A percentile compares a stretch with the other conserved stretches of the same genome.
These are phyloP conservation scores for Parastagonospora nodorum DNA, from an alignment of 2,329 filamentous ascomycete species.

Conservation along the genomic window DNA sequence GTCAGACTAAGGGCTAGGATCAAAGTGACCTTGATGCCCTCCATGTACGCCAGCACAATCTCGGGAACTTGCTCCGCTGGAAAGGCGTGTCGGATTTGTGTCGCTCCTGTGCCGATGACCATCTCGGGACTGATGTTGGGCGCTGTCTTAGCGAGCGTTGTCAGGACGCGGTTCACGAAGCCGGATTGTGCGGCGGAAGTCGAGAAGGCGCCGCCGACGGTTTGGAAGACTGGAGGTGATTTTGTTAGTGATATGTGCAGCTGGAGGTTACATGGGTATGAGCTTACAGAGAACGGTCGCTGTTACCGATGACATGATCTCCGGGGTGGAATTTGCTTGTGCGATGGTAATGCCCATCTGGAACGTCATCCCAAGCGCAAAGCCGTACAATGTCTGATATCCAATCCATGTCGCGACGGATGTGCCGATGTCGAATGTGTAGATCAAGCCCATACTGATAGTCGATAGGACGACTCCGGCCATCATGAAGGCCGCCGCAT, in stretches of 20 bases:
- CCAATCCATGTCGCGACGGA: constrained; percentile 50
- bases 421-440: constrained; percentile 47
- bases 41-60: constrained; percentile 15
- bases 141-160: constrained; percentile 28
- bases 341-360: constrained; percentile 41
- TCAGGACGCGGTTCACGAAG: constrained; percentile 44
- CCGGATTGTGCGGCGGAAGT: constrained; percentile 46
- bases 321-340: constrained; percentile 39
- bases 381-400: constrained; percentile 52
- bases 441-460: constrained; percentile 50
- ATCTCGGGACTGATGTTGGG: constrained; percentile 36
- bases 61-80: constrained; percentile 3
- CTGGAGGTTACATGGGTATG: neutral
- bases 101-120: constrained; percentile 49
- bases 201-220: constrained; percentile 49
- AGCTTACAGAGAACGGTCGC: constrained; percentile 41
- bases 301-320: constrained; percentile 45
- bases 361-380: constrained; percentile 39
- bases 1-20: constrained; percentile 1
- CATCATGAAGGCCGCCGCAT: constrained; percentile 43
- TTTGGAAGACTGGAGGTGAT: constrained; percentile 40
- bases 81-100: constrained; percentile 38
- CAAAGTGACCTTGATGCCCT: constrained; percentile 11
- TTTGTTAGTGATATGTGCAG: neutral
- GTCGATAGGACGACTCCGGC: constrained; percentile 35